A percentile compares a stretch with the other conserved stretches of the same genome.
phyloP scores from a whole-genome alignment of 495 filamentous ascomycete genomes.

The Podospora pseudopauciseta region DNA sequence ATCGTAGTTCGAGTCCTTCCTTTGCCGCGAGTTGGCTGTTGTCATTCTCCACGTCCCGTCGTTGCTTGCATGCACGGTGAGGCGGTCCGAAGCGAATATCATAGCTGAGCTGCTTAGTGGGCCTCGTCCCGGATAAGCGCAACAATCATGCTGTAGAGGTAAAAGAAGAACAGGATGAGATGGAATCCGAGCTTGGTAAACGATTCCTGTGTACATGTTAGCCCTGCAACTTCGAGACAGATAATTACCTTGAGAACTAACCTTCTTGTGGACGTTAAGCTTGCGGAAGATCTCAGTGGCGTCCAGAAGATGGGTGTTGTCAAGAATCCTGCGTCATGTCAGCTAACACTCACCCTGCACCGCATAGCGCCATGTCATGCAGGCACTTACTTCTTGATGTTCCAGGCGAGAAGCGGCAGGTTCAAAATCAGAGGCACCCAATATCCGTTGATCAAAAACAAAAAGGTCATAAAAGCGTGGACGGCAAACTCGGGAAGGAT shows the following conservation, averaged over 20 bases:
- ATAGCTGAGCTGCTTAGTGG: conserved; percentile 49
- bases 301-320: conserved; percentile 94
- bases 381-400: conserved; percentile 84
- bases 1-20: background rate
- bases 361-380: background rate
- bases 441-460: conserved; percentile 98
- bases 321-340: conserved; percentile 66
- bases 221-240: background rate
- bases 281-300: conserved; percentile 99
- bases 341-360: background rate
- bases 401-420: conserved; percentile 86
- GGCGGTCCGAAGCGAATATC: background rate
- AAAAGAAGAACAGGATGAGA: conserved; percentile 99
- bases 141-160: conserved; percentile 99
- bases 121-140: conserved; percentile 95
- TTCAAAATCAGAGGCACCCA: conserved; percentile 93
- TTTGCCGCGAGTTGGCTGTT: background rate
- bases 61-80: background rate
- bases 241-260: conserved; percentile 33
- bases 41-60: background rate
- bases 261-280: conserved; percentile 99
- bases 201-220: conserved; percentile 67
- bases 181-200: conserved; percentile 99
- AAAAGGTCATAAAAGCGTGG: conserved; percentile 86
- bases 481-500: conserved; percentile 98